Evolutionary conservation across 805 yeast species (phyloP).

Genomic region (Yarrowia sp.): DNA sequence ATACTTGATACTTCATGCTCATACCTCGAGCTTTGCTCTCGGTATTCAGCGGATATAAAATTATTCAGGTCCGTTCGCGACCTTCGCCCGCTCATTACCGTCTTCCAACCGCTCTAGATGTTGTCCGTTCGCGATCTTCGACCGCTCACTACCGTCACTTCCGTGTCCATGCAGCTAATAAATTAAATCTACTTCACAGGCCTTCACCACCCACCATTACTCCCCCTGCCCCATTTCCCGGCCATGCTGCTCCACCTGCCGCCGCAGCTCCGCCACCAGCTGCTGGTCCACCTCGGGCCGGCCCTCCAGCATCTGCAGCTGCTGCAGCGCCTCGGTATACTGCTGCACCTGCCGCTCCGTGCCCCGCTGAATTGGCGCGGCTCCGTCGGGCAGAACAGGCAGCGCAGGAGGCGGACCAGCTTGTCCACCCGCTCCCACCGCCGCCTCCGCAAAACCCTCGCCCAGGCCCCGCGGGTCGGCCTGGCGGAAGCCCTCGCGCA

Average conservation of each 20-base stretch:
- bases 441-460: neutral
- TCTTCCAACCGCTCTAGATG: no score
- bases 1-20: no score
- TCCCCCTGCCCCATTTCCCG: neutral
- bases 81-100: no score
- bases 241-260: constrained; percentile 14
- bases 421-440: neutral
- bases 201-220: no score
- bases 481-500: neutral
- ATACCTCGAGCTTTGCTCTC: no score
- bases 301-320: constrained; percentile 5
- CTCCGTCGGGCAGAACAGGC: neutral
- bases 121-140: no score
- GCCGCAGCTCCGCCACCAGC: constrained; percentile 2
- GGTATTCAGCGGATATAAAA: no score
- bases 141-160: neutral
- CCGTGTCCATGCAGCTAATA: constrained; percentile 26
- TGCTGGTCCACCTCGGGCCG: constrained; percentile 6
- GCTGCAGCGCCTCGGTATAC: constrained; percentile 12
- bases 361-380: neutral
- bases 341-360: constrained; percentile 4
- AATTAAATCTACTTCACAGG: constrained; percentile 22
- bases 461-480: neutral
- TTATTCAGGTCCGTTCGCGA: no score
- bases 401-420: neutral